Base-by-base conservation (phyloP, 306 rosid species). In the Abrus pulchellus region DNA sequence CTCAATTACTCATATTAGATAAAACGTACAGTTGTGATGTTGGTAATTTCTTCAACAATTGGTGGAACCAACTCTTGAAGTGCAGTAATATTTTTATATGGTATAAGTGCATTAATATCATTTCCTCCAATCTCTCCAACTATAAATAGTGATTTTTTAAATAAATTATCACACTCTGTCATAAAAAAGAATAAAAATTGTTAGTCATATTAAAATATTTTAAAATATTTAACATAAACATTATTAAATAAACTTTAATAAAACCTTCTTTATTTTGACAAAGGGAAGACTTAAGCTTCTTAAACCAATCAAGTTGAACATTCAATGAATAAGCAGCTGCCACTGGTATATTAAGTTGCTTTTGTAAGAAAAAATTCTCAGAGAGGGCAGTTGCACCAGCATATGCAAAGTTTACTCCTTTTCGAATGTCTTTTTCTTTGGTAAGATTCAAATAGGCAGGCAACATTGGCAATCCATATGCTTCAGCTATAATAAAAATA, bases 301-400 rank as follows among this genome's bases (percentile, higher is more conserved):
- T 54, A 54, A 54, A 54, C 62, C 62, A 56, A 56, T 56, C 62
- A 27, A 56, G 33, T 56, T 56, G 62, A 56, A 27, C 34, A 28
- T 34, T 28, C 3, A 56, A 56, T 7, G 62, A 56, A 5, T 44
- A 36, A 36, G 40, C 2, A 8, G 48, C 9, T 44, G 7, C 9
- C 5, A 3, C 48, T 1, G 48, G 48, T 44, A 5, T 1, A 44
- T 44, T 8, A 5, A 8, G 0, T 44, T 8, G 1, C 5, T 2
- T 56, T 56, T 54, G 60, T 54, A 1, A n/a, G 30, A 4, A 54
- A 54, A 4, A 14, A 4, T 54, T 3, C 9, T 1, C 5, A 54
- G 14, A 8, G 27, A 20, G 11, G 27, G 62, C 10, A 20, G 34
- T 28, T 56, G 62, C 3, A 7, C 10, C 11, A 1, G 34, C 4